Evolutionary conservation across 352 stramenopile genomes (phyloP), one percentile per base, ranked within the genome.

Genomic region (Pilasporangium apinafurcum): DNA sequence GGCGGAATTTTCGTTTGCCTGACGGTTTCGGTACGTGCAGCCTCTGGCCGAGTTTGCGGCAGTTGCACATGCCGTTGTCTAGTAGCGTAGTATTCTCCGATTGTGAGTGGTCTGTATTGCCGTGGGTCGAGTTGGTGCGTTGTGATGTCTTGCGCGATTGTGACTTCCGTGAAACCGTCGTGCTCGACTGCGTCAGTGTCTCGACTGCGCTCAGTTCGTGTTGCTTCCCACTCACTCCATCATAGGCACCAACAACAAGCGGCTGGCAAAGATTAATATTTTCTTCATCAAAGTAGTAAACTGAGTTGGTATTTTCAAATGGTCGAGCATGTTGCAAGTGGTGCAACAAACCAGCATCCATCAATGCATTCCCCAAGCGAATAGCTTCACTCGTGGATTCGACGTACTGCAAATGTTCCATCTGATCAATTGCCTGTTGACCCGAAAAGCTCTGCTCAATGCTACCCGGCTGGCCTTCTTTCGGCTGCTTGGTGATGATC

Each of bases 311-410:
- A 32, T 43, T 36, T 26, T 78, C 62, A 43, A 82, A 78, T n/a
- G 62, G 57, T 4, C 46, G 48, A 13, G 56, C 37, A 25, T 84
- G 71, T 37, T 80, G 79, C 17, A 56, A 39, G 49, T 84, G 71
- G 37, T 82, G 71, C 26, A 82, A 49, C 25, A 78, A 40, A 9
- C 68, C 68, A 5, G 68, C 66, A 45, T 84, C 68, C 71, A 84
- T 82, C 25, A 85, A 56, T 10, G 66, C 66, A 35, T 85, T 83
- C 21, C 72, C 72, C n/a, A 85, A 30, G n/a, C 66, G 68, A 3
- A 78, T 40, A 26, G 60, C 68, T 56, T 85, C 68, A 28, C 59
- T 68, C 5, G 42, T 39, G 1, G 38, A 52, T 21, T 64, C 45
- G 10, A 79, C 72, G 40, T 72, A 83, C 48, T 72, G 44, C 24